Evolutionary conservation across 2,329 filamentous ascomycete species (phyloP).

Genomic region (Aspergillus sp.): DNA sequence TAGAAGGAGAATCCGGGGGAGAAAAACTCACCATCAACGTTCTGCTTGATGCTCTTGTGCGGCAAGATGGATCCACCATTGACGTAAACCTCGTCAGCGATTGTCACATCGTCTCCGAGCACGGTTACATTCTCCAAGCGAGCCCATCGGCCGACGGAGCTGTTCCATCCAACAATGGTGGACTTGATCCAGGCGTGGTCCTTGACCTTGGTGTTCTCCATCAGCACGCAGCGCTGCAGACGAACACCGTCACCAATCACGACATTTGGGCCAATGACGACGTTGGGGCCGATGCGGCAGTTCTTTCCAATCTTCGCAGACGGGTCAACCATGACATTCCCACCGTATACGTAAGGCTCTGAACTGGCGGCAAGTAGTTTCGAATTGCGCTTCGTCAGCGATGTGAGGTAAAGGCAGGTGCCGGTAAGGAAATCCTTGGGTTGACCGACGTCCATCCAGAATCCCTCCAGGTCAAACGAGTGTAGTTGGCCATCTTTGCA

Average conservation of each 20-base stretch:
- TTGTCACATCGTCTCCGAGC: constrained; percentile 94
- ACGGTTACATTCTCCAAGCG: constrained; percentile 98
- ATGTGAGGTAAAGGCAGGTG: constrained; percentile 94
- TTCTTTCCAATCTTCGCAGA: constrained; percentile 96
- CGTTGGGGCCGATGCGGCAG: constrained; percentile 96
- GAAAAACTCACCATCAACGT: constrained; percentile 74
- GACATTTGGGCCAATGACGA: constrained; percentile 91
- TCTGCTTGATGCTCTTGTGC: constrained; percentile 98
- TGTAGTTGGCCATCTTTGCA: constrained; percentile 87
- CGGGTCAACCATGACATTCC: constrained; percentile 94
- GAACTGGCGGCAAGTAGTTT: constrained; percentile 76
- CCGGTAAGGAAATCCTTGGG: constrained; percentile 97
- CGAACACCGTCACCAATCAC: constrained; percentile 92
- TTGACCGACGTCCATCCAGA: constrained; percentile 99
- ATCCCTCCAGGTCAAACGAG: constrained; percentile 94
- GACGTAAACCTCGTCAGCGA: constrained; percentile 97
- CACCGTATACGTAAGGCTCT: constrained; percentile 84
- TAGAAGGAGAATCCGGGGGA: background rate
- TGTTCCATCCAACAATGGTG: constrained; percentile 98
- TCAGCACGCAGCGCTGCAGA: constrained; percentile 87
- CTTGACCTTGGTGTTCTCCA: constrained; percentile 91
- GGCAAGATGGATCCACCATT: constrained; percentile 94
- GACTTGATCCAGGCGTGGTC: constrained; percentile 99
- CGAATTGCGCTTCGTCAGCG: constrained; percentile 84
- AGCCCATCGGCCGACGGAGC: constrained; percentile 92